These are phyloP conservation scores for Alternaria longipes DNA, from an alignment of 2,329 filamentous ascomycete species.

Conservation along the genomic window DNA sequence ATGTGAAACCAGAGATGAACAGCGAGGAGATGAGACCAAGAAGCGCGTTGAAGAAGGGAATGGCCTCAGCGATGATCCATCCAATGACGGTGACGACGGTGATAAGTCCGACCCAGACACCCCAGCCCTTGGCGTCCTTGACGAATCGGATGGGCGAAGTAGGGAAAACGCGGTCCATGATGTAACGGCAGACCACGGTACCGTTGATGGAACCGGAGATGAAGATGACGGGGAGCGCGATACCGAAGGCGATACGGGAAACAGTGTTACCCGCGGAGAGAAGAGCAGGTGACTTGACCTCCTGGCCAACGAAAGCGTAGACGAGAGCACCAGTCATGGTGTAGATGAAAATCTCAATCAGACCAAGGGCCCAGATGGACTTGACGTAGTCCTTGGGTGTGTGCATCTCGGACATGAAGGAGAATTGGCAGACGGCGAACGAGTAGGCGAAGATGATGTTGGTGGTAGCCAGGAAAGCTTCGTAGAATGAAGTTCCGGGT, in stretches of 20 bases:
- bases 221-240: slow-evolving; percentile 76
- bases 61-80: slow-evolving; percentile 74
- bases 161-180: slow-evolving; percentile 69
- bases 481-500: slow-evolving; percentile 67
- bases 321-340: slow-evolving; percentile 74
- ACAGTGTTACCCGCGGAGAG: slow-evolving; percentile 67
- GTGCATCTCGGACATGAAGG: slow-evolving; percentile 73
- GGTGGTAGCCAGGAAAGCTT: slow-evolving; percentile 60
- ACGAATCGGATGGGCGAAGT: slow-evolving; percentile 59
- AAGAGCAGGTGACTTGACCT: slow-evolving; percentile 71
- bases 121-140: slow-evolving; percentile 50
- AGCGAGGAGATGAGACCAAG: slow-evolving; percentile 70
- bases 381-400: slow-evolving; percentile 70
- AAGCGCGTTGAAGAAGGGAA: slow-evolving; percentile 75
- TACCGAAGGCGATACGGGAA: slow-evolving; percentile 75
- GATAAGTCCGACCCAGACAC: slow-evolving; percentile 69
- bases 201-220: slow-evolving; percentile 76
- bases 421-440: slow-evolving; percentile 75
- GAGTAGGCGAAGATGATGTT: slow-evolving; percentile 46
- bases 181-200: slow-evolving; percentile 72
- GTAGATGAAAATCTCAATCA: slow-evolving; percentile 68
- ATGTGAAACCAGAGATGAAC: slow-evolving; percentile 75
- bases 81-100: slow-evolving; percentile 67
- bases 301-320: slow-evolving; percentile 71
- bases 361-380: slow-evolving; percentile 63